Evolutionary conservation across 164 flowering plant species (phyloP).

Genomic region (Magnolia kwangsiensis): DNA sequence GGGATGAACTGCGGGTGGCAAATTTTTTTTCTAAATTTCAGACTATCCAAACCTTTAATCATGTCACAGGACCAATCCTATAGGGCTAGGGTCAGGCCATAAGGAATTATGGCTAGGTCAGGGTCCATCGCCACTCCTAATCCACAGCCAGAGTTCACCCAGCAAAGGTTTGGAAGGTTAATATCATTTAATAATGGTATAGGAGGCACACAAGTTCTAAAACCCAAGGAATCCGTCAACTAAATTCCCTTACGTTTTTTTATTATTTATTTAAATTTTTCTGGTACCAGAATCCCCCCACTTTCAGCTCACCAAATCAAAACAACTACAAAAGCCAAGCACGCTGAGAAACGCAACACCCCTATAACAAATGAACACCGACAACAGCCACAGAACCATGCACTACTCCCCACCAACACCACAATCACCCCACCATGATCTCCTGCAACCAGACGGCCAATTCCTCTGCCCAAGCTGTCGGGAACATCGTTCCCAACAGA

Average conservation of each 20-base stretch:
- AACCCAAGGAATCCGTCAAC: not conserved
- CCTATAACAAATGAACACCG: not conserved
- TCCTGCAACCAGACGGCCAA: conserved; percentile 1
- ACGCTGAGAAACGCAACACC: conserved; percentile 8
- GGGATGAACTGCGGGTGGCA: no score
- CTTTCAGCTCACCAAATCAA: conserved; percentile 17
- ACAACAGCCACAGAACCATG: not conserved
- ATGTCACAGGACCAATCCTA: no score
- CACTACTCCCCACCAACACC: not conserved
- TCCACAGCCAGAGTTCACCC: no score
- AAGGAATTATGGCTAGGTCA: no score
- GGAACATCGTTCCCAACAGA: not conserved
- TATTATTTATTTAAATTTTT: not conserved
- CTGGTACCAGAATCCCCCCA: not conserved
- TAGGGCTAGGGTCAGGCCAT: no score
- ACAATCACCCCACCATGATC: not conserved
- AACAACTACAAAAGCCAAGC: conserved; percentile 1
- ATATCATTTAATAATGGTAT: not conserved
- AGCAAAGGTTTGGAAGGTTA: not conserved
- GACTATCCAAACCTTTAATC: no score
- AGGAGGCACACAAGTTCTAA: not conserved
- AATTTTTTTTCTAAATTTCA: no score
- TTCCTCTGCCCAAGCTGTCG: not conserved
- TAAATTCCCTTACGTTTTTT: not conserved
- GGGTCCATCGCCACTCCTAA: no score